These are phyloP conservation scores for Lepidium didymum DNA, from an alignment of 345 rosid species.

Conservation along the genomic window DNA sequence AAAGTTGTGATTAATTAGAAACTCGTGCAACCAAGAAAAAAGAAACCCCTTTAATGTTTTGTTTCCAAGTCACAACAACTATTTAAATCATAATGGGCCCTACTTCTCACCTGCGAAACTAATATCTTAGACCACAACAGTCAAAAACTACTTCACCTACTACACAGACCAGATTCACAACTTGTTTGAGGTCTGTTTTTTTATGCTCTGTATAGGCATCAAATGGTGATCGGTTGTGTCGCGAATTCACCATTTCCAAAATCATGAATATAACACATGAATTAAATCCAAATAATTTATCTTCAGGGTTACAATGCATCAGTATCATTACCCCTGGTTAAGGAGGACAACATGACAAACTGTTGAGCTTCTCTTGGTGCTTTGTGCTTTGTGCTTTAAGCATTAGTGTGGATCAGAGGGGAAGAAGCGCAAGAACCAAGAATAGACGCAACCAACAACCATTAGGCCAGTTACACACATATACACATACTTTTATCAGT, in stretches of 20 bases:
- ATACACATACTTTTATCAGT: conserved; percentile 3
- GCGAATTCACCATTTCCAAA: too few relatives aligned
- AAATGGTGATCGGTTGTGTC: too few relatives aligned
- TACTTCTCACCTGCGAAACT: conserved; percentile 9
- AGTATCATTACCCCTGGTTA: neutral
- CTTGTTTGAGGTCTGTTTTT: too few relatives aligned
- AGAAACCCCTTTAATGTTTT: neutral
- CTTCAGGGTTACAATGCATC: conserved; percentile 18
- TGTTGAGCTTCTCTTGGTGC: conserved; percentile 5
- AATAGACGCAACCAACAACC: conserved; percentile 8
- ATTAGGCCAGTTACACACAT: conserved; percentile 18
- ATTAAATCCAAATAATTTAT: conserved; percentile 10
- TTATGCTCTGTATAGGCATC: too few relatives aligned
- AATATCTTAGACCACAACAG: neutral
- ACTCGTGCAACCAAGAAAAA: neutral
- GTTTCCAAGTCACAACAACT: neutral
- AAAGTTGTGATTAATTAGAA: neutral
- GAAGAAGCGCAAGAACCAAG: conserved; percentile 18
- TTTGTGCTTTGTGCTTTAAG: conserved; percentile 17
- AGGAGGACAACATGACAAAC: conserved; percentile 2
- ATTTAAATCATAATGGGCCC: neutral
- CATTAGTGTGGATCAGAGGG: conserved; percentile 19
- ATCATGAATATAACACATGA: conserved; percentile 10
- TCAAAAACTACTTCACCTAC: conserved; percentile 14
- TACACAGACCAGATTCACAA: neutral